These are phyloP conservation scores for Deuterostichococcus epilithicus DNA, from an alignment of 139 green algal species.

Conservation along the genomic window DNA sequence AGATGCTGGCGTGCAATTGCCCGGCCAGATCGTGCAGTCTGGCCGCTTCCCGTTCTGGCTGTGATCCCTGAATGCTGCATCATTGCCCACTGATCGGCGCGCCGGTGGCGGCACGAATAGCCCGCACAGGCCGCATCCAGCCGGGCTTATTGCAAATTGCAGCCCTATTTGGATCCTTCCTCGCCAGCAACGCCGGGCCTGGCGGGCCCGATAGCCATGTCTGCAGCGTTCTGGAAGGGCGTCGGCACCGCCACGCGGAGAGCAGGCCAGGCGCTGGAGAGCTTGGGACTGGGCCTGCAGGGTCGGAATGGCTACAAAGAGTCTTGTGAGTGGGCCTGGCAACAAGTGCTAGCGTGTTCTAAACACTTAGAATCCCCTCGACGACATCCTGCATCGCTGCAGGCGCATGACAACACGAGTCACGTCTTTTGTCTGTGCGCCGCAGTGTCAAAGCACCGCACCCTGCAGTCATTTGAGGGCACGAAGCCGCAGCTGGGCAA, in stretches of 20 bases:
- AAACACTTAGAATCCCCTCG: not conserved
- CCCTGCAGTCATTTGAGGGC: conserved; percentile 22
- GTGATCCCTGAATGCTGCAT: too few relatives aligned
- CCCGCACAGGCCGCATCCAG: too few relatives aligned
- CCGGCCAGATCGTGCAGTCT: too few relatives aligned
- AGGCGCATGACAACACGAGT: not conserved
- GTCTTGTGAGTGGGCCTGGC: conserved; percentile 29
- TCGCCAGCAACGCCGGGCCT: too few relatives aligned
- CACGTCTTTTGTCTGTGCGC: not conserved
- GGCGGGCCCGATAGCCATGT: too few relatives aligned
- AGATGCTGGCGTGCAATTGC: too few relatives aligned
- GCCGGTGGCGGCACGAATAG: too few relatives aligned
- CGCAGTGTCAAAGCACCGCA: conserved; percentile 45
- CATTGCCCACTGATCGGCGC: too few relatives aligned
- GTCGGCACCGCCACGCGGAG: conserved; percentile 20
- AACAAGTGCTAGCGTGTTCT: not conserved
- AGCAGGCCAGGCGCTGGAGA: conserved; percentile 43
- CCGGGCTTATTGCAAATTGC: too few relatives aligned
- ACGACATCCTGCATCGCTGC: not conserved
- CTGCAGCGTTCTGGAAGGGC: conserved; percentile 1
- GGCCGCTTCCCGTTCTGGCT: too few relatives aligned
- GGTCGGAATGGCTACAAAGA: conserved; percentile 50
- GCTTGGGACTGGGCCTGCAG: conserved; percentile 40
- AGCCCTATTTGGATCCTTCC: too few relatives aligned
- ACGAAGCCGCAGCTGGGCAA: conserved; percentile 49